Evolutionary conservation across 1,284 basidiomycete species (phyloP), one percentile per base, ranked within the genome.

Genomic region (Amylostereum areolatum): DNA sequence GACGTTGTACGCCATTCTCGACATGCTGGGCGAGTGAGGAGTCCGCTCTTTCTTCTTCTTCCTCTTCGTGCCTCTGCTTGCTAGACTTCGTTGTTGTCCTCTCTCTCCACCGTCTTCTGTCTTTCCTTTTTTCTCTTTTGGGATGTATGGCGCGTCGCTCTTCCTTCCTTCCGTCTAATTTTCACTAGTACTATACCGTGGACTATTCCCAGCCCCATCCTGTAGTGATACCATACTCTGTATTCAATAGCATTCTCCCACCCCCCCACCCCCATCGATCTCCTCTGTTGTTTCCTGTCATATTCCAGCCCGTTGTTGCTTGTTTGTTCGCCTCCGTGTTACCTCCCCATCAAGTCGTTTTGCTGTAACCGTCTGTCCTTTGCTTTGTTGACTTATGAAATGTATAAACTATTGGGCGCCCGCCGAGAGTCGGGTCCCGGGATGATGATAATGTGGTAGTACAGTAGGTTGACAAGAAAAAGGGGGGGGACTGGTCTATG

Each of bases 1-100:
- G 70, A 76, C 74, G 60, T 64, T 81, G 64, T 56, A 66, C 41
- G 55, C 59, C 36, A 51, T 67, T 24, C 50, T 66, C 37, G 52
- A 50, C 31, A 27, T 57, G 46, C 47, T 57, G 7, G 30, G 31
- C 29, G 18, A 10, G 42, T 51, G 40, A 50, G 24, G 40, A 31
- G 12, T 34, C 24, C 12, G 18, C 33, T 50, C 43, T 36, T 49
- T 54, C 39, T 46, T 51, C 51, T 47, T 51, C 30, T 34, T 41
- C 49, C 34, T 45, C 30, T 32, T n/a, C 31, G 11, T 18, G 28
- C 31, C 45, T 11, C 10, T n/a, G 41, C 24, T 34, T 8, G 18
- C 6, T 29, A 12, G 31, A 41, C 46, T 25, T 28, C 11, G 32
- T 45, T 42, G 12, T 31, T 36, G 39, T 32, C n/a, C 24, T 42